Evolutionary conservation across 2,329 filamentous ascomycete species (phyloP).

Genomic region (Pochonia chlamydosporia): DNA sequence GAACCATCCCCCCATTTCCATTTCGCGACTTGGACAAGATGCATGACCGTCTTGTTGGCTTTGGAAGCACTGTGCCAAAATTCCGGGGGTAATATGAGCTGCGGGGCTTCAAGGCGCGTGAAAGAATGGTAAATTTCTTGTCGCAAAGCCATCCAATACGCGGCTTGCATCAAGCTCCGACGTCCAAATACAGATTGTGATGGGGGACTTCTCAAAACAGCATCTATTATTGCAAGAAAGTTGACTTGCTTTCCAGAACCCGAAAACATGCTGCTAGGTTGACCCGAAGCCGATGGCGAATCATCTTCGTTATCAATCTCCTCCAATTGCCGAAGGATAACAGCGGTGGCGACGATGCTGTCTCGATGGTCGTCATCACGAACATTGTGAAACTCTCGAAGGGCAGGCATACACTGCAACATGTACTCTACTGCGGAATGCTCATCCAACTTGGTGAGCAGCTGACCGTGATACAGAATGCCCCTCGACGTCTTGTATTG

Average conservation of each 20-base stretch:
- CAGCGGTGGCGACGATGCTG: constrained; percentile 33
- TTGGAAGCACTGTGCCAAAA: constrained; percentile 28
- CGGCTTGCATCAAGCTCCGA: constrained; percentile 30
- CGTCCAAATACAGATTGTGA: constrained; percentile 29
- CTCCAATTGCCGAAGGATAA: constrained; percentile 34
- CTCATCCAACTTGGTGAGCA: constrained; percentile 26
- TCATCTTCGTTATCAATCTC: constrained; percentile 35
- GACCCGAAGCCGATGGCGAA: neutral
- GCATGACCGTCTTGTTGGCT: constrained; percentile 34
- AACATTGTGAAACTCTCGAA: constrained; percentile 30
- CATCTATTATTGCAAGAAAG: constrained; percentile 34
- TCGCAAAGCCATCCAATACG: constrained; percentile 35
- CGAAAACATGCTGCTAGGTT: neutral
- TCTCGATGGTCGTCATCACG: constrained; percentile 33
- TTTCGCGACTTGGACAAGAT: constrained; percentile 34
- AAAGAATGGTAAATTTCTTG: constrained; percentile 37
- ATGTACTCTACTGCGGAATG: constrained; percentile 36
- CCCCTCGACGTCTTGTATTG: constrained; percentile 30
- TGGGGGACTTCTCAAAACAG: constrained; percentile 30
- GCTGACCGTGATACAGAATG: constrained; percentile 31
- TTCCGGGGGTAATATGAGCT: constrained; percentile 28
- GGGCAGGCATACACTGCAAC: constrained; percentile 32
- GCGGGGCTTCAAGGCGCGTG: constrained; percentile 30
- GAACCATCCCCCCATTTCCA: constrained; percentile 33
- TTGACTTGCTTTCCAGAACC: constrained; percentile 22